These are phyloP conservation scores for Komagataella ulmi DNA, from an alignment of 805 yeast genomes.

Conservation along the genomic window DNA sequence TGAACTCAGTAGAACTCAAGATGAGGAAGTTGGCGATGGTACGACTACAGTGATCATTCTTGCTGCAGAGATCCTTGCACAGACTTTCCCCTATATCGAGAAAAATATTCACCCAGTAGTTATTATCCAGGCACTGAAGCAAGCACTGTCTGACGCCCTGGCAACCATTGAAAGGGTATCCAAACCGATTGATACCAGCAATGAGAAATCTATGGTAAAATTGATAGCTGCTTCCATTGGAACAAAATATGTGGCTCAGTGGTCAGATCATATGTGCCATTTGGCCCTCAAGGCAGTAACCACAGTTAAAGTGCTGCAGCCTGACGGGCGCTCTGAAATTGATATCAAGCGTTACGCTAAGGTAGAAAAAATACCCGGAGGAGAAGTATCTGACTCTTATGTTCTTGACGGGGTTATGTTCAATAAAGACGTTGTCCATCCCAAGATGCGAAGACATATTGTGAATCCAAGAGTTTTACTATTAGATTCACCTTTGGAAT, in stretches of 20 bases:
- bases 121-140: constrained; percentile 85
- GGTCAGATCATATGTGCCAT: constrained; percentile 87
- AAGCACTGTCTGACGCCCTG: constrained; percentile 82
- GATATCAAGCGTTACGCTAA: constrained; percentile 89
- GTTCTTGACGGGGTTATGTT: constrained; percentile 87
- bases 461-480: constrained; percentile 82
- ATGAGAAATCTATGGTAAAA: constrained; percentile 78
- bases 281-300: constrained; percentile 81
- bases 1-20: constrained; percentile 92
- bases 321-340: constrained; percentile 53
- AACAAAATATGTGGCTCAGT: constrained; percentile 82
- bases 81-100: constrained; percentile 87
- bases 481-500: constrained; percentile 93
- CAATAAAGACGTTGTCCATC: constrained; percentile 97
- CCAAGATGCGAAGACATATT: constrained; percentile 86
- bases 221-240: constrained; percentile 88
- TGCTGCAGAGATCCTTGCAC: constrained; percentile 95
- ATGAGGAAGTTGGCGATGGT: constrained; percentile 98
- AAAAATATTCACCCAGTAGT: constrained; percentile 95
- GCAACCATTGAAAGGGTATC: constrained; percentile 77
- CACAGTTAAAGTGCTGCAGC: constrained; percentile 58
- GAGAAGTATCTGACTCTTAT: constrained; percentile 80
- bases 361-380: constrained; percentile 95
- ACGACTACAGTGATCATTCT: constrained; percentile 94
- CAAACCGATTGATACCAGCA: constrained; percentile 67